Evolutionary conservation across 768 basidiomycete species (phyloP).

Genomic region (Sporobolomyces pararoseus): DNA sequence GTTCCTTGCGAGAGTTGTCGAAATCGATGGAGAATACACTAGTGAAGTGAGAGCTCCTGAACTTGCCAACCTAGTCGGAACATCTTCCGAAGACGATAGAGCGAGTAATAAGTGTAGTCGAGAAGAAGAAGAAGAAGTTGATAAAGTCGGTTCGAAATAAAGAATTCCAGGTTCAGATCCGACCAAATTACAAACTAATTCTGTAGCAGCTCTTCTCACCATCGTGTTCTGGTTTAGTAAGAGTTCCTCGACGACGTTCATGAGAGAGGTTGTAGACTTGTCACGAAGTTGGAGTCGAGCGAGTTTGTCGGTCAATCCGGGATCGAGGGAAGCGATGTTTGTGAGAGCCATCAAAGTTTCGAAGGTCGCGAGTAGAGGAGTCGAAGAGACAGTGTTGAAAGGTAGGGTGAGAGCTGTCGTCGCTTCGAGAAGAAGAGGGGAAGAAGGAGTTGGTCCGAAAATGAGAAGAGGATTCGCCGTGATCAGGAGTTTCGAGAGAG

Average conservation of each 20-base stretch:
- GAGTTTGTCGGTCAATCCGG: constrained; percentile 64
- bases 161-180: constrained; percentile 71
- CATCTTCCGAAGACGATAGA: constrained; percentile 78
- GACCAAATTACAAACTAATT: constrained; percentile 87
- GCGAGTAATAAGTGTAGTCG: constrained; percentile 73
- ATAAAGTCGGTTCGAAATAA: constrained; percentile 42
- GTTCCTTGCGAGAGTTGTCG: neutral
- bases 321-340: constrained; percentile 77
- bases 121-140: constrained; percentile 40
- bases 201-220: constrained; percentile 78
- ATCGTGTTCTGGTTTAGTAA: constrained; percentile 63
- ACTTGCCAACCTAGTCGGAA: constrained; percentile 79
- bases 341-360: constrained; percentile 95
- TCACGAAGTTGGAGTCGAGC: constrained; percentile 55
- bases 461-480: constrained; percentile 85
- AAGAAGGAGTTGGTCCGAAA: constrained; percentile 77
- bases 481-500: constrained; percentile 85
- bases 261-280: constrained; percentile 46
- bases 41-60: constrained; percentile 83
- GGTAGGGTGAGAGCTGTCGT: constrained; percentile 73
- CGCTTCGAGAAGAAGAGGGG: constrained; percentile 65
- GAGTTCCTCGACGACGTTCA: constrained; percentile 66
- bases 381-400: constrained; percentile 56
- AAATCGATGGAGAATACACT: constrained; percentile 56
- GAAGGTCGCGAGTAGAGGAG: constrained; percentile 72